Evolutionary conservation across 306 rosid genomes (phyloP), one percentile per base, ranked within the genome.

Genomic region (Macrotyloma uniflorum): DNA sequence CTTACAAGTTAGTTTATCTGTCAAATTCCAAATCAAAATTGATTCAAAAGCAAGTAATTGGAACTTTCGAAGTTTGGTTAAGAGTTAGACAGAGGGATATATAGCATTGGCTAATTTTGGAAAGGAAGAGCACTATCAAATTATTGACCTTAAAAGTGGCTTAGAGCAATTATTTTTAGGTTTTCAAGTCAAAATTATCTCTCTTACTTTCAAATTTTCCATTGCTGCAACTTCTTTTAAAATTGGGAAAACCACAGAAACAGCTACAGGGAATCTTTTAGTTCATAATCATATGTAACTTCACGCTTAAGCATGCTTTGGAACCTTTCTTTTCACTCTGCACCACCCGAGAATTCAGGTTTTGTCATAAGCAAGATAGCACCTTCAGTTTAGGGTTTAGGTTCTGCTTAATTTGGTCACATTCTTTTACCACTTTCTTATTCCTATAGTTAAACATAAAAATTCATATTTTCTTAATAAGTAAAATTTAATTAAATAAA

Each of bases 11-110:
- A 66, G 77, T 66, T 81, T 69, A 51, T 63, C 5, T 62, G 78
- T 83, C 79, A 2, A 0, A 9, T 64, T 67, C 76, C 15, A 23
- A 53, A 72, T 83, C 72, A 78, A 78, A 66, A 32, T 83, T 66
- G 73, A 66, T 72, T 65, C 1, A 40, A 40, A 49, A 67, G 65
- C 74, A 85, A 77, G 78, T n/a, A 77, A 67, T 77, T 32, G 26
- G 33, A 70, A 73, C 67, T 55, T 75, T 57, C 18, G 35, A 24
- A 24, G 35, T 57, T 24, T 57, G 65, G 38, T 58, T 58, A 14
- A n/a, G 65, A 35, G 5, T 58, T 58, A 14, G 65, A 14, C 65
- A 58, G 11, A 58, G 4, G 36, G 33, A 55, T 23, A 11, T 16
- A 35, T 22, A 70, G 3, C 47, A 13, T 32, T 40, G 43, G 42